Base-by-base conservation (phyloP, 805 yeast species). In the Candida takata region DNA sequence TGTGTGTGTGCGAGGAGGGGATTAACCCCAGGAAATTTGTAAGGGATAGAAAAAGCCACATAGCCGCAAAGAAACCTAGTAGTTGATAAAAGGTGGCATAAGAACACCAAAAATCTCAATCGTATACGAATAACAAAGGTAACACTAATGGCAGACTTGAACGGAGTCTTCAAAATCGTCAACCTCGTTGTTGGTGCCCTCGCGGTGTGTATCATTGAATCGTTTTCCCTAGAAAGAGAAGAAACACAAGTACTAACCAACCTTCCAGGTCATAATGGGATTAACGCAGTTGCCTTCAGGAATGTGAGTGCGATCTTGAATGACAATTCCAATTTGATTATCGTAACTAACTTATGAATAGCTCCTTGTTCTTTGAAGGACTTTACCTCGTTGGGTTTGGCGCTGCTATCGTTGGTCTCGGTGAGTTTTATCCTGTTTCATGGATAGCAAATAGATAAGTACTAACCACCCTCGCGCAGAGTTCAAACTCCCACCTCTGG, bases 321-420 rank as follows among this genome's bases (percentile, higher is more conserved):
- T n/a, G n/a, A n/a, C n/a, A n/a, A n/a, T n/a, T n/a, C n/a, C n/a
- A n/a, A n/a, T n/a, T n/a, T n/a, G n/a, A n/a, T n/a, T n/a, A n/a
- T n/a, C n/a, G n/a, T n/a, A n/a, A 23, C 27, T 52, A 52, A 61
- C 55, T 28, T 11, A 13, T 9, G 26, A 29, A 5, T 18, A 42
- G 47, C 24, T 42, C 38, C 18, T 52, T 67, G 55, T 77, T 79
- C 51, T 54, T 80, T 24, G 61, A 74, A 33, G 83, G 84, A 1
- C 30, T 79, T n/a, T 78, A 69, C 51, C 62, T 79, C 15, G 60
- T 77, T 20, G 62, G 63, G 5, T 61, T 79, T 31, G 84, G 87
- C 16, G 63, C 59, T 4, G 62, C 65, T 8, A 69, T 79, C 36
- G 74, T 76, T 8, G 61, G 65, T 31, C 58, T 74, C 38, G 71